These are phyloP conservation scores for Exophiala bonariae DNA, from an alignment of 2,329 filamentous ascomycete genomes.

Conservation along the genomic window DNA sequence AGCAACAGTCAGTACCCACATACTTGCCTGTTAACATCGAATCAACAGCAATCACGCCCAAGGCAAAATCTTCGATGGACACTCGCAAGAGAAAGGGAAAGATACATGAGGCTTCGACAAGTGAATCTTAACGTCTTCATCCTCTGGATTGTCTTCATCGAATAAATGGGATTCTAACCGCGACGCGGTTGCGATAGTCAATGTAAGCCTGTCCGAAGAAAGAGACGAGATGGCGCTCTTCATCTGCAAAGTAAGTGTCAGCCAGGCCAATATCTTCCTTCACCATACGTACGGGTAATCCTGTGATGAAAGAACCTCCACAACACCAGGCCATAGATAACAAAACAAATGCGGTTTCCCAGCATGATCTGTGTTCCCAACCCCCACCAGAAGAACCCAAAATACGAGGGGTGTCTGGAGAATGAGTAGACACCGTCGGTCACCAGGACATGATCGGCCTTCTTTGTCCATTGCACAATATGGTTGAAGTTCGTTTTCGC, in stretches of 20 bases:
- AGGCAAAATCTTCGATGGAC: background rate
- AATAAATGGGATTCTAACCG: constrained; percentile 80
- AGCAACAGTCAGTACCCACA: constrained; percentile 4
- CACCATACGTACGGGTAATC: constrained; percentile 59
- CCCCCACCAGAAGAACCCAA: constrained; percentile 98
- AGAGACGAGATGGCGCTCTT: constrained; percentile 73
- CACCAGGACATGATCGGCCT: constrained; percentile 75
- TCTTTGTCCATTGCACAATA: constrained; percentile 65
- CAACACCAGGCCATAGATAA: constrained; percentile 71
- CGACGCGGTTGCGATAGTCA: constrained; percentile 68
- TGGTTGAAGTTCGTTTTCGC: constrained; percentile 93
- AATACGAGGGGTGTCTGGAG: constrained; percentile 87
- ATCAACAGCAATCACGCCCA: constrained; percentile 6
- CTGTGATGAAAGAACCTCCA: constrained; percentile 81
- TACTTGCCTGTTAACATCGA: constrained; percentile 22
- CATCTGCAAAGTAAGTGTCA: constrained; percentile 49
- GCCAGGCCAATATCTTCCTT: constrained; percentile 6
- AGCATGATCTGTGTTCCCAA: constrained; percentile 89
- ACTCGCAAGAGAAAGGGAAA: constrained; percentile 12
- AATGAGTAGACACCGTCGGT: constrained; percentile 75
- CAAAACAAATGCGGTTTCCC: constrained; percentile 77
- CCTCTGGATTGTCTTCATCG: too few species aligned
- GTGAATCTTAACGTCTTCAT: too few species aligned
- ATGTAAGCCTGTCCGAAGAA: constrained; percentile 87
- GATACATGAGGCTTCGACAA: constrained; percentile 5